Base-by-base conservation (phyloP, 257 asterid species). In the Solanum chilense region DNA sequence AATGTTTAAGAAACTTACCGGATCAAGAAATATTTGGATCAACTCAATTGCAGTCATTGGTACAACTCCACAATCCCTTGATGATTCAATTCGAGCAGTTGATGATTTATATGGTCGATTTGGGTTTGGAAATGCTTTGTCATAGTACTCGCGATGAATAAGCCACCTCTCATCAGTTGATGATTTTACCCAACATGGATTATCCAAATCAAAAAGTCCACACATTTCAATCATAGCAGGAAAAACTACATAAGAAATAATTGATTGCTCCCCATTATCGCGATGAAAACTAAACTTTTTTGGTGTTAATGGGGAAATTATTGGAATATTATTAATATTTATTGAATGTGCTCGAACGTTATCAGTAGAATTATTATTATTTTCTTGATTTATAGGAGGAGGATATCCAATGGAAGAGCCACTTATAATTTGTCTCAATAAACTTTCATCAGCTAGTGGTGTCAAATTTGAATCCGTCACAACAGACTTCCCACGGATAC, bases 131-230 rank as follows among this genome's bases (percentile, higher is more conserved):
- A 91, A 93, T 71, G 89, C 88, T 87, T 89, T 93, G 49, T 91
- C 93, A 83, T 95, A 94, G 78, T 88, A 88, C 18, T 92, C 94
- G 18, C 85, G 89, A 73, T 93, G 92, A 64, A 96, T 85, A 18
- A 60, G 20, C 52, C 42, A 89, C 73, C 94, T 90, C 82, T 93
- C 95, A 60, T 93, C 92, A 18, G 39, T 35, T 3, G 89, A 15
- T 68, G 94, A 87, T 85, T 89, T 90, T 33, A 89, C 68, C 98
- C 97, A 95, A 13, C 93, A 33, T 7, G 98, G 95, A 85, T 95
- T 97, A 42, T 93, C 91, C 68, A 87, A 75, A 69, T 83, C 90
- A 11, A 93, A 49, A 82, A 96, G 95, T 85, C 91, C 90, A 31
- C 90, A 14, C 35, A 96, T 89, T 85, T 96, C 98, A 76, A 88